These are phyloP conservation scores for Closterium sp. DNA, from an alignment of 139 green algal genomes.

Conservation along the genomic window DNA sequence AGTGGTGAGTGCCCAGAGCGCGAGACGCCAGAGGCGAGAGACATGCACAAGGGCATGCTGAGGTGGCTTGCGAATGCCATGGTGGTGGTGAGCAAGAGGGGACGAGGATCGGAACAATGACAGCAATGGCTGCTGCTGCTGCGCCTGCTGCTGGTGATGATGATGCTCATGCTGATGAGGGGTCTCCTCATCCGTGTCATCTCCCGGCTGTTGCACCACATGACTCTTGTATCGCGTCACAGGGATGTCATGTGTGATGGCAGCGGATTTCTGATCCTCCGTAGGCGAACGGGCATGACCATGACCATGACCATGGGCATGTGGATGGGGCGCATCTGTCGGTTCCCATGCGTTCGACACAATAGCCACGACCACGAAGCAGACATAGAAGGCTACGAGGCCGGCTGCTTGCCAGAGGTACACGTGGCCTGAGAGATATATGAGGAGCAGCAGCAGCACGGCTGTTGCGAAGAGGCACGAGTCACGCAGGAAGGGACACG, in stretches of 20 bases:
- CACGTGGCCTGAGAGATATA: slow-evolving; percentile 13
- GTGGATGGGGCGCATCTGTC: background rate
- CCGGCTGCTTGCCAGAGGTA: slow-evolving; percentile 29
- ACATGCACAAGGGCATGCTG: background rate
- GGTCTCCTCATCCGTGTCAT: background rate
- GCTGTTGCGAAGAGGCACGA: slow-evolving; percentile 50
- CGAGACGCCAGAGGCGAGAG: background rate
- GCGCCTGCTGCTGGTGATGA: background rate
- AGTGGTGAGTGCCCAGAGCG: background rate
- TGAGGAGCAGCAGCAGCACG: slow-evolving; percentile 19
- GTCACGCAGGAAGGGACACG: slow-evolving; percentile 45
- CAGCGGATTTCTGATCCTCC: too few relatives aligned
- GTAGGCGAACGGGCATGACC: too few relatives aligned
- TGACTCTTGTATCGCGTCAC: background rate
- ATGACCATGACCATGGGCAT: background rate
- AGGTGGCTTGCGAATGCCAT: background rate
- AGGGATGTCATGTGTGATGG: background rate
- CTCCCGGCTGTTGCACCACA: background rate
- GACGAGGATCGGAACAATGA: background rate
- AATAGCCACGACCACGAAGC: slow-evolving; percentile 38
- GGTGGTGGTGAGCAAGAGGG: background rate
- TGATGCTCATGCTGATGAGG: background rate
- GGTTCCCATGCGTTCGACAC: background rate
- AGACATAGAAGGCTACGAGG: slow-evolving; percentile 38
- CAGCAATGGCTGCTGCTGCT: background rate